phyloP scores from a whole-genome alignment of 2,329 filamentous ascomycete genomes.

The Sordariomycetes sp. region DNA sequence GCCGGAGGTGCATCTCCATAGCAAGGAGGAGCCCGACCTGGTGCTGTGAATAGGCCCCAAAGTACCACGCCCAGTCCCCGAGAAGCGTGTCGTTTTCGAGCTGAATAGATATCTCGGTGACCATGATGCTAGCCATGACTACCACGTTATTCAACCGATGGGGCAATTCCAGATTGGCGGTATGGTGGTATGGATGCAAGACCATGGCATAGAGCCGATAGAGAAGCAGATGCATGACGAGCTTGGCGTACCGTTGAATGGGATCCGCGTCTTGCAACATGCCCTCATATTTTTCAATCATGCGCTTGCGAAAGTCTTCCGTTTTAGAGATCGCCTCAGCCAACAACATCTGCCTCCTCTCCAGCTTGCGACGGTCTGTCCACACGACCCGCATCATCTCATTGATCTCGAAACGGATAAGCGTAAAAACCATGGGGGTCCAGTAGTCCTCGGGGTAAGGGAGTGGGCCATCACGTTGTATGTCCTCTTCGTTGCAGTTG shows the following conservation, averaged over 20 bases:
- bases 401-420: slow-evolving; percentile 59
- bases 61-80: slow-evolving; percentile 54
- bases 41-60: slow-evolving; percentile 59
- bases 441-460: slow-evolving; percentile 37
- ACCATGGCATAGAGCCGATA: slow-evolving; percentile 53
- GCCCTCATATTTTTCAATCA: slow-evolving; percentile 52
- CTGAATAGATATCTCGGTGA: slow-evolving; percentile 31
- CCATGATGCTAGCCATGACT: slow-evolving; percentile 43
- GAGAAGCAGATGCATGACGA: slow-evolving; percentile 51
- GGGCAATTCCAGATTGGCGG: slow-evolving; percentile 33
- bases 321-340: slow-evolving; percentile 54
- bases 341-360: slow-evolving; percentile 45
- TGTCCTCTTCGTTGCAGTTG: slow-evolving; percentile 54
- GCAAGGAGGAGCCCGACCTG: slow-evolving; percentile 57
- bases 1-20: slow-evolving; percentile 49
- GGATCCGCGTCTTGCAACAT: slow-evolving; percentile 47
- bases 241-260: slow-evolving; percentile 47
- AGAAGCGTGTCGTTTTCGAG: slow-evolving; percentile 32
- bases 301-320: slow-evolving; percentile 50
- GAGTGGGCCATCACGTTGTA: slow-evolving; percentile 28
- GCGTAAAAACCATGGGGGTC: slow-evolving; percentile 54
- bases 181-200: slow-evolving; percentile 51
- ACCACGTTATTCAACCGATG: slow-evolving; percentile 50
- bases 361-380: slow-evolving; percentile 53
- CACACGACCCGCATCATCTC: slow-evolving; percentile 61